Base-by-base conservation (phyloP, 208 protist species). In the Trypanosoma boissoni region DNA sequence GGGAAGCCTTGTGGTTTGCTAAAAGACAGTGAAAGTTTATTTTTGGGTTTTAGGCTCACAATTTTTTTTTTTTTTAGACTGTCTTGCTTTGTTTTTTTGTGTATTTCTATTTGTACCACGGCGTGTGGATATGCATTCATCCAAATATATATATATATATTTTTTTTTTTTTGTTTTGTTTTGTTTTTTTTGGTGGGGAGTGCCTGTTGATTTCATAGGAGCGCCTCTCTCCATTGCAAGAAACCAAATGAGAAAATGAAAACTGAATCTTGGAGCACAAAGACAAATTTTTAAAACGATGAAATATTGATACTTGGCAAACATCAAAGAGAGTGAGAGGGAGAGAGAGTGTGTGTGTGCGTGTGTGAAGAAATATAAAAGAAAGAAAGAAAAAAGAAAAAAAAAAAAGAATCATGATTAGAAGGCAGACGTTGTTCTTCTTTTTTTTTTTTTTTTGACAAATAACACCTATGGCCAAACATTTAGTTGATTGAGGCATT, bases 101-200 rank as follows among this genome's bases (percentile, higher is more conserved):
- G 16, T 50, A 39, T 50, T 50, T 26, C 21, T 45, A 18, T 14
- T 51, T 51, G 12, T 20, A 21, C 23, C 56, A 46, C 56, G 41
- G 59, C 39, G 48, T 28, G 31, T 58, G 50, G 37, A 12, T 16
- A 43, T 56, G 16, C 10, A 27, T 56, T 20, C 9, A 10, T n/a
- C n/a, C n/a, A n/a, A n/a, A n/a, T 39, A 39, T 23, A 20, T 34
- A 37, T 21, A 14, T 21, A n/a, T 42, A 8, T 23, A 56, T 34
- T 41, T 6, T 59, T 18, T 28, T 42, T 52, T 64, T 36, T 58
- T 63, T 63, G 36, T 32, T 50, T 24, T 50, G 44, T 50, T 6
- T 50, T 6, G 44, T 14, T 50, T 50, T 50, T 6, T 29, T 50
- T 50, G 6, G 6, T 29, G 12, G 6, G 21, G 6, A 50, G 6